Percentiles rank a stretch among this genome's conserved stretches.
phyloP scores from a whole-genome alignment of 2,329 filamentous ascomycete species.

The Fusarium palustre region DNA sequence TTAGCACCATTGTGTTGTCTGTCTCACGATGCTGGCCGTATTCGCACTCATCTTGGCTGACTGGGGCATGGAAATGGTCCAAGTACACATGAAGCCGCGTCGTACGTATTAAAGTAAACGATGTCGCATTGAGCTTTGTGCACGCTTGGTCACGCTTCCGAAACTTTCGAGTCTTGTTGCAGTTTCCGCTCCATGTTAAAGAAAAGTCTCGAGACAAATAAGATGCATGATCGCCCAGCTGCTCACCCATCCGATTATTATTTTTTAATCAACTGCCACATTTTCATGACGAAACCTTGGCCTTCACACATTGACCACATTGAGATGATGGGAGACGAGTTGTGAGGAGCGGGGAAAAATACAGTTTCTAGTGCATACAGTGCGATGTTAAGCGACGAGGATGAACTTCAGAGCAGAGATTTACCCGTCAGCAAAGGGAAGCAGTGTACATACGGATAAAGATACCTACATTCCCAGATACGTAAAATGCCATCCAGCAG shows the following conservation, averaged over 20 bases:
- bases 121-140: slow-evolving; percentile 12
- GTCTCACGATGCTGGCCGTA: slow-evolving; percentile 36
- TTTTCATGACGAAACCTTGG: slow-evolving; percentile 20
- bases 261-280: background rate
- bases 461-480: too few relatives aligned
- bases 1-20: slow-evolving; percentile 11
- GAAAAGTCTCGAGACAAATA: background rate
- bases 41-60: slow-evolving; percentile 36
- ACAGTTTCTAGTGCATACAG: slow-evolving; percentile 31
- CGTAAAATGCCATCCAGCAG: slow-evolving; percentile 32
- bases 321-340: slow-evolving; percentile 5
- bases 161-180: slow-evolving; percentile 6
- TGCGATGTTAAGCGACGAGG: slow-evolving; percentile 18
- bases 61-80: slow-evolving; percentile 16
- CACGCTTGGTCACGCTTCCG: background rate
- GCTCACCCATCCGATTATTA: background rate
- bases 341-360: slow-evolving; percentile 35
- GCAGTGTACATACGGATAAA: too few relatives aligned
- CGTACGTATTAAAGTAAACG: slow-evolving; percentile 19
- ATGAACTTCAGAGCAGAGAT: slow-evolving; percentile 10
- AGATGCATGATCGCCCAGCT: slow-evolving; percentile 4
- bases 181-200: background rate
- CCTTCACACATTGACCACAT: slow-evolving; percentile 27
- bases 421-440: slow-evolving; percentile 23
- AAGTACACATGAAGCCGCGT: slow-evolving; percentile 28